These are phyloP conservation scores for Pseudovirgaria hyperparasitica DNA, from an alignment of 2,329 filamentous ascomycete genomes.

Conservation along the genomic window DNA sequence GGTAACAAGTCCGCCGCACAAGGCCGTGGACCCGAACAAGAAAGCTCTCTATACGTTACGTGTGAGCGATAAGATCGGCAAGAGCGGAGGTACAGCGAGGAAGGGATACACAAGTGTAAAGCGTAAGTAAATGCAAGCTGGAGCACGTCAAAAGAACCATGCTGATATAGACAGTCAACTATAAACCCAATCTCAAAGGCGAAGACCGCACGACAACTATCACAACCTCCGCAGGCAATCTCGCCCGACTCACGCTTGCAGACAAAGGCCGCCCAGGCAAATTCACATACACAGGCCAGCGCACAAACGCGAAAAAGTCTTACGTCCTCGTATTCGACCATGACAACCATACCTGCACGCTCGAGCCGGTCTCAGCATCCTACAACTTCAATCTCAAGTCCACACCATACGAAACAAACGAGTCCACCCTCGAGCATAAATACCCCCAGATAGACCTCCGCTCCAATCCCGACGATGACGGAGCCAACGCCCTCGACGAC, in stretches of 20 bases:
- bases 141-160: slow-evolving; percentile 8
- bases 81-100: slow-evolving; percentile 8
- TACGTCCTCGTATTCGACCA: slow-evolving; percentile 62
- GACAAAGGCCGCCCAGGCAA: slow-evolving; percentile 14
- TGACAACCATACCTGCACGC: slow-evolving; percentile 59
- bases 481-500: slow-evolving; percentile 10
- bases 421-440: slow-evolving; percentile 49
- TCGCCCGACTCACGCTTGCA: slow-evolving; percentile 17
- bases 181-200: slow-evolving; percentile 27
- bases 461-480: slow-evolving; percentile 13
- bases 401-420: slow-evolving; percentile 52
- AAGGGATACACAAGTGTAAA: slow-evolving; percentile 21
- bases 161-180: slow-evolving; percentile 23
- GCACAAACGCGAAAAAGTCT: slow-evolving; percentile 17
- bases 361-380: slow-evolving; percentile 70
- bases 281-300: slow-evolving; percentile 28
- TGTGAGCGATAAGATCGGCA: slow-evolving; percentile 20
- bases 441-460: slow-evolving; percentile 53
- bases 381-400: slow-evolving; percentile 78
- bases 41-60: slow-evolving; percentile 25
- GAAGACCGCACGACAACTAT: slow-evolving; percentile 16
- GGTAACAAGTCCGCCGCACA: slow-evolving; percentile 14
- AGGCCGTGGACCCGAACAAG: slow-evolving; percentile 21
- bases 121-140: slow-evolving; percentile 13
- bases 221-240: slow-evolving; percentile 9